These are phyloP conservation scores for Claviceps digitariae DNA, from an alignment of 2,329 filamentous ascomycete species.

Conservation along the genomic window DNA sequence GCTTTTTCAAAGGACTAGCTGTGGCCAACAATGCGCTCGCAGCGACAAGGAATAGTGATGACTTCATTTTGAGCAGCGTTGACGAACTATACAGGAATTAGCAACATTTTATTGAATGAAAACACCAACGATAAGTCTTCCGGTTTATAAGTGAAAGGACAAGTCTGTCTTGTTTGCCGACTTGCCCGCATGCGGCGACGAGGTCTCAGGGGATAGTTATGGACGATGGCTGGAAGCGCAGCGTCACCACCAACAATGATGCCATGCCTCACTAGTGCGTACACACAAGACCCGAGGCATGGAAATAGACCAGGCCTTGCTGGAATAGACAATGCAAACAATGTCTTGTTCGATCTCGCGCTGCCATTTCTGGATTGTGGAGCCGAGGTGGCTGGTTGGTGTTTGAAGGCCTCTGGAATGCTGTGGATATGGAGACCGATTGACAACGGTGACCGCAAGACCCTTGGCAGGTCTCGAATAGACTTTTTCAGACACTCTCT, in stretches of 20 bases:
- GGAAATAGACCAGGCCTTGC: no score
- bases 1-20: conserved; percentile 30
- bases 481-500: not conserved
- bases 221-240: not conserved
- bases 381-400: conserved; percentile 1
- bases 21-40: conserved; percentile 31
- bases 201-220: not conserved
- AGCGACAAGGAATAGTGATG: conserved; percentile 30
- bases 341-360: not conserved
- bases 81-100: not conserved
- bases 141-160: not conserved
- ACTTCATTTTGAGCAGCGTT: conserved; percentile 28
- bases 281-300: no score
- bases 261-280: not conserved
- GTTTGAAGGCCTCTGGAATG: not conserved
- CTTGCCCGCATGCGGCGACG: not conserved
- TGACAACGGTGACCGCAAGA: not conserved
- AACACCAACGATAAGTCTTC: not conserved
- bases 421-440: not conserved
- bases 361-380: not conserved
- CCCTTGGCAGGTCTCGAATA: not conserved
- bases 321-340: not conserved
- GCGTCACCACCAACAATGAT: not conserved
- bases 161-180: not conserved
- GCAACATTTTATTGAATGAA: not conserved